Evolutionary conservation across 164 flowering plant species (phyloP).

Genomic region (Liriodendron chinense): DNA sequence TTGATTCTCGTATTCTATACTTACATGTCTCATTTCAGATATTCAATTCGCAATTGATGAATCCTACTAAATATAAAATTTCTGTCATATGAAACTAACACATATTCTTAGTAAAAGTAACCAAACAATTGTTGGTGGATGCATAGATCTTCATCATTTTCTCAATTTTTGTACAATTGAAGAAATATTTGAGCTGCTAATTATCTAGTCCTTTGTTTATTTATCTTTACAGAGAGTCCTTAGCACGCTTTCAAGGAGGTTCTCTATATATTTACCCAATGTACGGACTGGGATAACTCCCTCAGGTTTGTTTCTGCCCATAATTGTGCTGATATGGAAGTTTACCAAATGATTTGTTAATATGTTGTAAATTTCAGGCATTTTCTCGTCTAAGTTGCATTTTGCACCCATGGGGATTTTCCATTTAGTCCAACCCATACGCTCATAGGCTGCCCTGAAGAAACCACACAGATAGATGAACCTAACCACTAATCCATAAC

Average conservation of each 20-base stretch:
- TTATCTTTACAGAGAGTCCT: slow-evolving; percentile 89
- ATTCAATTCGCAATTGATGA: too few relatives aligned
- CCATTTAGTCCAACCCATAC: too few relatives aligned
- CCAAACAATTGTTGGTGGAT: too few relatives aligned
- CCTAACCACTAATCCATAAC: too few relatives aligned
- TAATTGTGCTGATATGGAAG: not conserved
- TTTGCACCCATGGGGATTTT: too few relatives aligned
- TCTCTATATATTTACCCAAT: slow-evolving; percentile 95
- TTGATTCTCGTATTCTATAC: too few relatives aligned
- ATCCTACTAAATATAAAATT: too few relatives aligned
- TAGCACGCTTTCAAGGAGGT: slow-evolving; percentile 93
- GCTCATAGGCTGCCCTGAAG: too few relatives aligned
- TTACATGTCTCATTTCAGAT: too few relatives aligned
- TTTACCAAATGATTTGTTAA: slow-evolving; percentile 7
- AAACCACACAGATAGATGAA: too few relatives aligned
- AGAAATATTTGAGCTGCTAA: not conserved
- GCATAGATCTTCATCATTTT: not conserved
- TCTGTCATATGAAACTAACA: too few relatives aligned
- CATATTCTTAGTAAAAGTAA: too few relatives aligned
- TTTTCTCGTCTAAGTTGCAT: slow-evolving; percentile 95
- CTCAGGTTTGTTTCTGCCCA: slow-evolving; percentile 57
- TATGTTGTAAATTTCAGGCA: slow-evolving; percentile 46
- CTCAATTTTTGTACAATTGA: not conserved
- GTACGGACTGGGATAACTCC: slow-evolving; percentile 91
- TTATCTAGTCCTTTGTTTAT: not conserved